These are phyloP conservation scores for Arthrobotrys megalospora DNA, from an alignment of 2,329 filamentous ascomycete genomes.

Conservation along the genomic window DNA sequence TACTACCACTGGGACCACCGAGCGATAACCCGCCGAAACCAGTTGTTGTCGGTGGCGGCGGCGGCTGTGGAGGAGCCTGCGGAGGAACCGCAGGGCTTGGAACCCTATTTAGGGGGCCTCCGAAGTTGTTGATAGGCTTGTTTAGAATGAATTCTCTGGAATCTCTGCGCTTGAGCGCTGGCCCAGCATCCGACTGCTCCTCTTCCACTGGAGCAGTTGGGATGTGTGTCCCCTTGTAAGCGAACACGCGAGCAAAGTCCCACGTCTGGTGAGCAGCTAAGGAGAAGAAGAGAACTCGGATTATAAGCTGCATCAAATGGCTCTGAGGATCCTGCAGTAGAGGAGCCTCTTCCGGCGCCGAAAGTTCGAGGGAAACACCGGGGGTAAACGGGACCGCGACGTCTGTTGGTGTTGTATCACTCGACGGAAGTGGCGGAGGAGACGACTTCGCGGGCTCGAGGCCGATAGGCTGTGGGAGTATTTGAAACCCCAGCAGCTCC, in stretches of 20 bases:
- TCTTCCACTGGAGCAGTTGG: constrained; percentile 15
- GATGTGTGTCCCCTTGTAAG: constrained; percentile 40
- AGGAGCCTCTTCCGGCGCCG: not conserved
- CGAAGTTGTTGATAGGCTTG: constrained; percentile 39
- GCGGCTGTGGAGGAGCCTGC: constrained; percentile 19
- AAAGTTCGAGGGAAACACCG: constrained; percentile 33
- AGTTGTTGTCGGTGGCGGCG: not conserved
- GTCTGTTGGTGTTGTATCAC: constrained; percentile 32
- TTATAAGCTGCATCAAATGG: constrained; percentile 36
- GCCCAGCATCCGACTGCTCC: not conserved
- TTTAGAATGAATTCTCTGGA: constrained; percentile 46
- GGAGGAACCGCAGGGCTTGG: constrained; percentile 9
- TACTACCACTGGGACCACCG: constrained; percentile 11
- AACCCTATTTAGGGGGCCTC: constrained; percentile 14
- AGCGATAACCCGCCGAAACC: constrained; percentile 56
- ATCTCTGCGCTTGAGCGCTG: constrained; percentile 17
- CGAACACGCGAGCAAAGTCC: constrained; percentile 44
- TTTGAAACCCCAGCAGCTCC: constrained; percentile 39
- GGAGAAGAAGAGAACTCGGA: constrained; percentile 48
- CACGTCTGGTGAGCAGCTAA: constrained; percentile 54
- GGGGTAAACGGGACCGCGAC: constrained; percentile 32
- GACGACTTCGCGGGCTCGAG: not conserved
- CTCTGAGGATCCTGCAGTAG: not conserved
- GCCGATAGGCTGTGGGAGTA: not conserved
- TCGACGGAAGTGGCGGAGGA: constrained; percentile 9